phyloP scores from a whole-genome alignment of 2,329 filamentous ascomycete species.

The Trichoderma endophyticum region DNA sequence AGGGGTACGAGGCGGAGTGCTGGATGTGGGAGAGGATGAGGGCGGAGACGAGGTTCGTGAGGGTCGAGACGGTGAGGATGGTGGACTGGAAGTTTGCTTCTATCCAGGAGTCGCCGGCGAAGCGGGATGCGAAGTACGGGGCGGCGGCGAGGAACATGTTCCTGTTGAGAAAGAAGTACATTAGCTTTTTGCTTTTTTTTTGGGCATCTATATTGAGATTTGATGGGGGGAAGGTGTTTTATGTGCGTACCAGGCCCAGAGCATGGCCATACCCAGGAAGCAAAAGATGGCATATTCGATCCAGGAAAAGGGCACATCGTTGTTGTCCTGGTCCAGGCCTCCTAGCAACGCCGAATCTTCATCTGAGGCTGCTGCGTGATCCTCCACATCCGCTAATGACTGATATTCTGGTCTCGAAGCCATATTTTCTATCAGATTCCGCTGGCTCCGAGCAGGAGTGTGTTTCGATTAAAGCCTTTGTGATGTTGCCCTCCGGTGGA shows the following conservation, averaged over 20 bases:
- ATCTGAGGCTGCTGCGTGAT: not conserved
- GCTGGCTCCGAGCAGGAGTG: not conserved
- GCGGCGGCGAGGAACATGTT: slow-evolving; percentile 98
- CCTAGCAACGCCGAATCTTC: slow-evolving; percentile 12
- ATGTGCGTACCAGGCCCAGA: slow-evolving; percentile 85
- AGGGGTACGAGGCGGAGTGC: slow-evolving; percentile 78
- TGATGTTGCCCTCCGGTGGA: not conserved
- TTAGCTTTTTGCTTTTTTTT: not conserved
- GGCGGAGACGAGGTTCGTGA: slow-evolving; percentile 76
- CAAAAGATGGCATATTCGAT: slow-evolving; percentile 82
- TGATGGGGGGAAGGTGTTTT: not conserved
- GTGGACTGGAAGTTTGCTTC: slow-evolving; percentile 82
- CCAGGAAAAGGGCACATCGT: slow-evolving; percentile 69
- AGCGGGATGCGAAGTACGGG: slow-evolving; percentile 86
- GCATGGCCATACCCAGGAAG: slow-evolving; percentile 85
- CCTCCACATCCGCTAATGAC: slow-evolving; percentile 27
- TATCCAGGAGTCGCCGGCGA: slow-evolving; percentile 67
- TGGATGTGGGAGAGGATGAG: slow-evolving; percentile 77
- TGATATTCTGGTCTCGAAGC: slow-evolving; percentile 26
- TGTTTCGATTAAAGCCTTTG: not conserved
- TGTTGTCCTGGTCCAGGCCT: slow-evolving; percentile 29
- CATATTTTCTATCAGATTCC: not conserved
- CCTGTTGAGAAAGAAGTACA: slow-evolving; percentile 47
- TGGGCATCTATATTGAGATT: not conserved
- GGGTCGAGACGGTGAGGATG: slow-evolving; percentile 80